phyloP scores from a whole-genome alignment of 2,329 filamentous ascomycete species.

The Xylariomycetidae sp. region DNA sequence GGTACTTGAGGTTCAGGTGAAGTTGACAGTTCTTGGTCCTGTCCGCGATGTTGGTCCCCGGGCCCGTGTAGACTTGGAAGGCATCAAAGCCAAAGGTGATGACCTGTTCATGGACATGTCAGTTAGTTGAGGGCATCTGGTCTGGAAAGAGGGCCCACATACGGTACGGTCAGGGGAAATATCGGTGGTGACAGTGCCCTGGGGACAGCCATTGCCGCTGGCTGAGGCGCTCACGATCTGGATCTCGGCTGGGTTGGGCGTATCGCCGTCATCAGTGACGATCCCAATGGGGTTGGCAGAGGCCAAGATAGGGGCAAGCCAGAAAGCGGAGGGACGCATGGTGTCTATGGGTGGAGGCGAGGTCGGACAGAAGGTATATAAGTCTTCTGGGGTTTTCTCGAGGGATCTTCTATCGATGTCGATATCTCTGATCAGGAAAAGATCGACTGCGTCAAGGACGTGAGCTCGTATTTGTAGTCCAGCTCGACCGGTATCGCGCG shows the following conservation, averaged over 20 bases:
- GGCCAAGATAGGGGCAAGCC: constrained; percentile 31
- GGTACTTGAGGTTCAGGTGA: constrained; percentile 41
- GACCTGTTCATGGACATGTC: constrained; percentile 23
- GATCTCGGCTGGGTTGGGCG: constrained; percentile 36
- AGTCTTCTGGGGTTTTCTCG: no score
- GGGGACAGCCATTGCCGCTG: constrained; percentile 41
- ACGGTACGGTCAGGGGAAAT: constrained; percentile 39
- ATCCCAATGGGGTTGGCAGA: constrained; percentile 31
- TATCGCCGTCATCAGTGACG: constrained; percentile 27
- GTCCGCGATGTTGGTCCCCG: constrained; percentile 30
- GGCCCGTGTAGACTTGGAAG: constrained; percentile 44
- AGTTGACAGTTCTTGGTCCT: constrained; percentile 45
- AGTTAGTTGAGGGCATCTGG: neutral
- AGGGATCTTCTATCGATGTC: no score
- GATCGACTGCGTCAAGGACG: no score
- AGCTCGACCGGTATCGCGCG: no score
- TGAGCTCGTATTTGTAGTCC: no score
- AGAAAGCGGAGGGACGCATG: neutral
- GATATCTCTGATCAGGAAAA: no score
- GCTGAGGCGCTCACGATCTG: constrained; percentile 35
- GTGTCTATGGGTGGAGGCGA: no score
- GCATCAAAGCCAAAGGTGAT: constrained; percentile 43
- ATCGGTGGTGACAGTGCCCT: constrained; percentile 37
- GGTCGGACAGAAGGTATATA: no score
- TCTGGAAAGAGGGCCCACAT: constrained; percentile 7